These are phyloP conservation scores for Sphagnum tenellum DNA, from an alignment of 225 moss, liverwort and hornwort species.

Conservation along the genomic window DNA sequence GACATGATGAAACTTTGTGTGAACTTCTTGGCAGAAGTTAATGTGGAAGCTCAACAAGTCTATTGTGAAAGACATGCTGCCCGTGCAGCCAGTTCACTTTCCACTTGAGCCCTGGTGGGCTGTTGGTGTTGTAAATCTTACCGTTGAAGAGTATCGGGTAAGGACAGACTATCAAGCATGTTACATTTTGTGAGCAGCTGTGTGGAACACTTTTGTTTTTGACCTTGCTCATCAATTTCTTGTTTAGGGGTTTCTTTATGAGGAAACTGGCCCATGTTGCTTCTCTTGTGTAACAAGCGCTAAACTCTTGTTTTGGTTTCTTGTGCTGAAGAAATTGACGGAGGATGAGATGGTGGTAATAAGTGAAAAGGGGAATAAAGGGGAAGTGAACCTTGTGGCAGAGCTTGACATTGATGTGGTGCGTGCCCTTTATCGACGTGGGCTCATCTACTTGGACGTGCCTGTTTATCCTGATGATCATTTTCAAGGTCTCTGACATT, in stretches of 20 bases:
- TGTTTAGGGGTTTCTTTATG: no score
- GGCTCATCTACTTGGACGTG: slow-evolving; percentile 83
- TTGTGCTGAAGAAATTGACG: slow-evolving; percentile 57
- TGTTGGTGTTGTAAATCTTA: slow-evolving; percentile 82
- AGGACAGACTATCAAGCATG: slow-evolving; percentile 6
- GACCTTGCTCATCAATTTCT: no score
- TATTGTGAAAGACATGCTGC: slow-evolving; percentile 93
- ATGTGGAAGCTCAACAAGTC: slow-evolving; percentile 99
- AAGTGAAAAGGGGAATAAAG: slow-evolving; percentile 82
- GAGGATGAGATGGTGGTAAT: slow-evolving; percentile 91
- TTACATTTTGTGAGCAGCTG: no score
- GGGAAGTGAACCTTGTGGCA: slow-evolving; percentile 80
- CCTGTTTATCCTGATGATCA: slow-evolving; percentile 98
- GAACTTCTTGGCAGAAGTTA: slow-evolving; percentile 44
- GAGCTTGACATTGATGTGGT: slow-evolving; percentile 84
- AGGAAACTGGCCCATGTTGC: no score
- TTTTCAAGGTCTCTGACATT: slow-evolving; percentile 65
- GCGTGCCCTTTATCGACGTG: slow-evolving; percentile 80
- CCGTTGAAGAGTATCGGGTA: slow-evolving; percentile 95
- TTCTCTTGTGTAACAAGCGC: no score
- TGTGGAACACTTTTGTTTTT: no score
- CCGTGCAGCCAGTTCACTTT: slow-evolving; percentile 66
- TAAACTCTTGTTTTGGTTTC: no score
- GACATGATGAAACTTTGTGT: no score
- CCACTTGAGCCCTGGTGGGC: slow-evolving; percentile 97